Percentiles rank a stretch among this genome's conserved stretches.
Conservation (phyloP, 2,329 filamentous ascomycete species). For the Colletotrichum tropicicola region DNA sequence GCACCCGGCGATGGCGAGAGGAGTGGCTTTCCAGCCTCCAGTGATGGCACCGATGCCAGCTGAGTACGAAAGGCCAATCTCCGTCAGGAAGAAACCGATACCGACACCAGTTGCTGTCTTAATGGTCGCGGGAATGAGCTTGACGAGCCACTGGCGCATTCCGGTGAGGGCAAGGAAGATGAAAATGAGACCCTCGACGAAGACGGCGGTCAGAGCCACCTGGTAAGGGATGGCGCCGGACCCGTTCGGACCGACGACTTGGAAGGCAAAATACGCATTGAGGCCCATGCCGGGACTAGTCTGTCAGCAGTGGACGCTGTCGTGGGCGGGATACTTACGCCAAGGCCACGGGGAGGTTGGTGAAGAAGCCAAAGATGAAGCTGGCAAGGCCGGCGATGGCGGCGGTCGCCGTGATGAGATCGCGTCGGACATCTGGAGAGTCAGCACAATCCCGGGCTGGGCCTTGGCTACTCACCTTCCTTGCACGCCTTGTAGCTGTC, state of each 20-base stretch:
- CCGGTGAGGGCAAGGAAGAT: constrained; percentile 71
- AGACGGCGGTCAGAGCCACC: constrained; percentile 70
- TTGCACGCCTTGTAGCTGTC: constrained; percentile 55
- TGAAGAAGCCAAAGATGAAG: constrained; percentile 81
- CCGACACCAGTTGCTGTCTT: constrained; percentile 73
- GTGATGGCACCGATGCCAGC: constrained; percentile 86
- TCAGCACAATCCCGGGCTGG: constrained; percentile 13
- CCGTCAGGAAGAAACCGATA: constrained; percentile 71
- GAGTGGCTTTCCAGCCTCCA: constrained; percentile 70
- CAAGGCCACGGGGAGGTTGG: constrained; percentile 81
- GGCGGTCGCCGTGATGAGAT: constrained; percentile 86
- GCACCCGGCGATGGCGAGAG: constrained; percentile 82
- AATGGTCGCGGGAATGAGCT: constrained; percentile 70
- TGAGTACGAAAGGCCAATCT: constrained; percentile 77
- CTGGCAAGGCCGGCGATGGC: constrained; percentile 79
- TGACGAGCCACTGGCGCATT: constrained; percentile 78
- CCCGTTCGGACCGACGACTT: constrained; percentile 70
- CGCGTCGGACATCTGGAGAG: constrained; percentile 69
- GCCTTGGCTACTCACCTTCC: constrained; percentile 46
- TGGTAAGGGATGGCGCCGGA: constrained; percentile 65
- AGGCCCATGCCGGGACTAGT: constrained; percentile 72
- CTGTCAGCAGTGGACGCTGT: constrained; percentile 9
- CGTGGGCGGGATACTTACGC: constrained; percentile 62
- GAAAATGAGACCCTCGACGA: constrained; percentile 72
- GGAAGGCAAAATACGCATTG: constrained; percentile 74